These are phyloP conservation scores for Sedum album DNA, from an alignment of 164 flowering plant genomes.

Conservation along the genomic window DNA sequence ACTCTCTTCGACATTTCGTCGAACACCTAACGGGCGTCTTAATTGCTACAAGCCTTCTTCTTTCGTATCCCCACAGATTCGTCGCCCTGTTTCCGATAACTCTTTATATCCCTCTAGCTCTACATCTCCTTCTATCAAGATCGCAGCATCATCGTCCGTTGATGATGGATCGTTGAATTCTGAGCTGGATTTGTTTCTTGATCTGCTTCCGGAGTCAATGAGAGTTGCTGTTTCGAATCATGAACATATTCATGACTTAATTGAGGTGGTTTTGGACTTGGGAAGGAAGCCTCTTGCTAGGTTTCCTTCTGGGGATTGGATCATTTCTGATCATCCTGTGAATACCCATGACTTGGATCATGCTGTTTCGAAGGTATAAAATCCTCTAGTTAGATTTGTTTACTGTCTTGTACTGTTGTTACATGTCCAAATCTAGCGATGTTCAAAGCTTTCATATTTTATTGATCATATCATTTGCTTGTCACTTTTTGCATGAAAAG, in stretches of 20 bases:
- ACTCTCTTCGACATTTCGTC: slow-evolving; percentile 53
- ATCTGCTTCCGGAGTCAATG: slow-evolving; percentile 68
- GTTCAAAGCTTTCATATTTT: not conserved
- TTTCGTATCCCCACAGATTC: slow-evolving; percentile 31
- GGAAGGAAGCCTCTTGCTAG: slow-evolving; percentile 87
- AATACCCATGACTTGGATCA: slow-evolving; percentile 59
- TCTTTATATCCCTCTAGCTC: slow-evolving; percentile 18
- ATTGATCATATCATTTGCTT: not conserved
- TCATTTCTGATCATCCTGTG: slow-evolving; percentile 60
- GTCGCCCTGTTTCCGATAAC: slow-evolving; percentile 25
- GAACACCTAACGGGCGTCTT: slow-evolving; percentile 21
- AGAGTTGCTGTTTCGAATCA: slow-evolving; percentile 41
- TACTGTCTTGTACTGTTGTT: not conserved
- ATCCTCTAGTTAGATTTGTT: not conserved
- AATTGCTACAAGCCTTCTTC: slow-evolving; percentile 17
- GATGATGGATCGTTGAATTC: slow-evolving; percentile 16
- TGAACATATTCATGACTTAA: slow-evolving; percentile 51
- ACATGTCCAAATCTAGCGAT: not conserved
- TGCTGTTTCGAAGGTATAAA: slow-evolving; percentile 68
- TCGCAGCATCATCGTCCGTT: slow-evolving; percentile 13
- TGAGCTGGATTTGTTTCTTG: slow-evolving; percentile 69
- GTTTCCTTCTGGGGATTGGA: slow-evolving; percentile 92
- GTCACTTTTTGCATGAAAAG: no score
- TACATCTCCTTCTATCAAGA: slow-evolving; percentile 17
- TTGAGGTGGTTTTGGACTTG: slow-evolving; percentile 87